A percentile compares a stretch with the other conserved stretches of the same genome.
Evolutionary conservation across 169 alveolate genomes (phyloP).

Genomic region (Cryptosporidium sp.): DNA sequence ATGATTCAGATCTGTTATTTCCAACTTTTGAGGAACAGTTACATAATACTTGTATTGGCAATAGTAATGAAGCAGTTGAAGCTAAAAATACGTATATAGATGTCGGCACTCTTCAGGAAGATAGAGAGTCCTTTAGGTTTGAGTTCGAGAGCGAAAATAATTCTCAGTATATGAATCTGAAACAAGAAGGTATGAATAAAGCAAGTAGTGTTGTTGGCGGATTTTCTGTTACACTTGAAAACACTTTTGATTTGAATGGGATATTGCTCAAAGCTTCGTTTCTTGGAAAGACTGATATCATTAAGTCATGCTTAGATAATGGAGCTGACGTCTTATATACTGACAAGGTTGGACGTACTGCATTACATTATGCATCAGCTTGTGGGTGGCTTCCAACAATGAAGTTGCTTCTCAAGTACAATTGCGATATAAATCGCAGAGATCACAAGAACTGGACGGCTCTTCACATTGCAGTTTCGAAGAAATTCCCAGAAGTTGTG

Average conservation of each 20-base stretch:
- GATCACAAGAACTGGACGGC: slow-evolving; percentile 89
- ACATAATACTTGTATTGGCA: neutral
- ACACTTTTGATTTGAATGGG: slow-evolving; percentile 75
- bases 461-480: slow-evolving; percentile 86
- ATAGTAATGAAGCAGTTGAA: neutral
- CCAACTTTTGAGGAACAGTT: neutral
- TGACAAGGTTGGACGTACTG: slow-evolving; percentile 88
- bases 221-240: neutral
- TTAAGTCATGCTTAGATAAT: slow-evolving; percentile 77
- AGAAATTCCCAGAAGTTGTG: slow-evolving; percentile 85
- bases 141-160: neutral
- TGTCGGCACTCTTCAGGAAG: neutral
- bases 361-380: slow-evolving; percentile 88
- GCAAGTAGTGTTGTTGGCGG: neutral
- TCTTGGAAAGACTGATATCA: slow-evolving; percentile 83
- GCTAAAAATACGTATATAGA: neutral
- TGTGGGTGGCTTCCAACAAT: slow-evolving; percentile 84
- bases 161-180: neutral
- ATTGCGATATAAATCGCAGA: slow-evolving; percentile 83
- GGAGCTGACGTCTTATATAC: slow-evolving; percentile 81
- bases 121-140: slow-evolving; percentile 6
- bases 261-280: slow-evolving; percentile 83
- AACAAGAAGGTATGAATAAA: neutral
- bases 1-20: slow-evolving; percentile 41
- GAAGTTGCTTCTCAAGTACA: slow-evolving; percentile 79